Evolutionary conservation across 306 rosid genomes (phyloP), one percentile per base, ranked within the genome.

Genomic region (Mimosa bimucronata): DNA sequence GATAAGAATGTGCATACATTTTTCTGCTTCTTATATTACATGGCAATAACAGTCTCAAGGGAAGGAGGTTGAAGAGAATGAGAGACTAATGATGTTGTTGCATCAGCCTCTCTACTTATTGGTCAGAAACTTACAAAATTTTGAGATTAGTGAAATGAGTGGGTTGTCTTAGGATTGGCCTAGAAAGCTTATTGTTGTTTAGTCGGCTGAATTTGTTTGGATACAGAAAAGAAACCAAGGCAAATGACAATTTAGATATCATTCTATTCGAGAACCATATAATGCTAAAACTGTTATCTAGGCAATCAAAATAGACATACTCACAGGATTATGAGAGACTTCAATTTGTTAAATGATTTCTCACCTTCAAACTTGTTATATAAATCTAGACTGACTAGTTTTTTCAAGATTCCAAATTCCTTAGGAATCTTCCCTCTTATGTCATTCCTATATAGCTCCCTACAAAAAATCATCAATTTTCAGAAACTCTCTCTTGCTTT

Each of bases 361-460:
- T 83, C 68, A 1, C 98, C 95, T 75, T 87, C 91, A 3, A 94
- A 91, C 66, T 84, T 92, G 91, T 94, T 92, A 72, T 94, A 94
- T 86, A 94, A 68, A 90, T 94, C 98, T 97, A 94, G 79, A 90
- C 97, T 93, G 48, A 92, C 76, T 64, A 94, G 95, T 46, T 79
- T 71, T 75, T 88, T 85, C 85, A 94, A 82, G 31, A 87, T 91
- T 19, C 97, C 95, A 73, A 92, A 82, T 80, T 89, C 97, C 77
- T 78, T 19, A 66, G 98, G 98, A 84, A 94, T 85, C 79, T 89
- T 83, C 45, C 98, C 98, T 31, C 76, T 83, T 19, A 94, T 68
- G 26, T 88, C 90, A 85, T 92, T 94, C 85, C 77, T 82, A 61
- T 94, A 92, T 74, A 94, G 97, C 84, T 92, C 98, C 92, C 97